Evolutionary conservation across 2,329 filamentous ascomycete species (phyloP), one percentile per base, ranked within the genome.

Genomic region (Rhytidhysteron rufulum): DNA sequence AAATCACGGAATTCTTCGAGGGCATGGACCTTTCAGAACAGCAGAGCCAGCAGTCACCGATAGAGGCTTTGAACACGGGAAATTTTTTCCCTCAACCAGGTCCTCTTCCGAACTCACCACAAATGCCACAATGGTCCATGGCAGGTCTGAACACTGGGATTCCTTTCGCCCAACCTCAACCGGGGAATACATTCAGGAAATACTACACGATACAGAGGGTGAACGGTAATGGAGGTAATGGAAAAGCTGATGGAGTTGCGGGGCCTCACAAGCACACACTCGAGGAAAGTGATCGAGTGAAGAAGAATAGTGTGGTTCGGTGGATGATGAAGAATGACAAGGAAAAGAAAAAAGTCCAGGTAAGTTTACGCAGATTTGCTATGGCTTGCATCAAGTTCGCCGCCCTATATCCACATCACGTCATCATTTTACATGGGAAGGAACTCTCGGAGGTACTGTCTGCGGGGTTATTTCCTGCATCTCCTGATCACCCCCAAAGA

Each of bases 1-100:
- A 89, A 63, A 87, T 90, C 44, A 88, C 85, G 3, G 86, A 90
- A 63, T 87, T 86, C 66, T 83, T 85, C 39, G 78, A 83, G 8
- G 78, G 75, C 27, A 68, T 60, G 16, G 59, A 64, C 33, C 55
- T 63, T 25, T 50, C 54, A 27, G 63, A 65, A 38, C 60, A 65
- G 36, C 51, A 57, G 22, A 57, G 59, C 13, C 48, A 53, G 13
- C 50, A 54, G 16, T 55, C 57, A 8, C 57, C 58, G 19, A 41
- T 43, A 15, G 48, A 48, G 24, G 22, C 35, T 5, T 17, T 37
- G 7, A 49, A 44, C 29, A 47, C 53, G 7, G 20, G 22, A 13
- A 30, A 25, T 16, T 60, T 58, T 42, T 61, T 57, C 27, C 34
- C 39, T 20, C 49, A 53, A 22, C 24, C 24, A 6, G 47, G 52